These are phyloP conservation scores for Leucogyrophana mollusca DNA, from an alignment of 768 basidiomycete genomes.

Conservation along the genomic window DNA sequence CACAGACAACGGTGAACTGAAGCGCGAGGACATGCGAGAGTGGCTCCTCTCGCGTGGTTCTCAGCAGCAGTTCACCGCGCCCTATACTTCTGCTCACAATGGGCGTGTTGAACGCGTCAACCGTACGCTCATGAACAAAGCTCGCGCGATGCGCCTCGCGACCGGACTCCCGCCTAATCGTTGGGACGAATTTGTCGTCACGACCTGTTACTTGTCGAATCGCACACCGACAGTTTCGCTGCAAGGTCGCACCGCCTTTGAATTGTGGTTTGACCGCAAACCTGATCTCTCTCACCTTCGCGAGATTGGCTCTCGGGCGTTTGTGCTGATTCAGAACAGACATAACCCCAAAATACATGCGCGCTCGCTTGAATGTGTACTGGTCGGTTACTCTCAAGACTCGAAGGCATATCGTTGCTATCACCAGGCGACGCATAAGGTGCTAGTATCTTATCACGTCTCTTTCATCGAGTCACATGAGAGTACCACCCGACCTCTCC, in stretches of 20 bases:
- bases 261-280: conserved; percentile 15
- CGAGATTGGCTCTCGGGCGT: conserved; percentile 28
- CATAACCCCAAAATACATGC: conserved; percentile 26
- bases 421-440: conserved; percentile 1
- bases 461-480: conserved; percentile 18
- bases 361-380: conserved; percentile 1
- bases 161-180: conserved; percentile 21
- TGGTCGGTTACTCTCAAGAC: conserved; percentile 10
- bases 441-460: conserved; percentile 18
- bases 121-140: conserved; percentile 30
- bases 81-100: conserved; percentile 38
- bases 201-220: conserved; percentile 23
- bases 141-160: conserved; percentile 26
- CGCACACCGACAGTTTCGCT: conserved; percentile 21
- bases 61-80: conserved; percentile 20
- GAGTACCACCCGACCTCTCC: not conserved
- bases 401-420: conserved; percentile 13
- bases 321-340: conserved; percentile 21
- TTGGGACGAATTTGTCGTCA: conserved; percentile 35
- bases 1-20: conserved; percentile 25
- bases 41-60: conserved; percentile 16
- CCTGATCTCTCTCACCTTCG: conserved; percentile 27
- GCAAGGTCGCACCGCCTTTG: conserved; percentile 13
- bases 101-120: conserved; percentile 37
- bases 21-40: conserved; percentile 3